Evolutionary conservation across 768 basidiomycete species (phyloP), one percentile per base, ranked within the genome.

Genomic region (Lepiota brunneoincarnata): DNA sequence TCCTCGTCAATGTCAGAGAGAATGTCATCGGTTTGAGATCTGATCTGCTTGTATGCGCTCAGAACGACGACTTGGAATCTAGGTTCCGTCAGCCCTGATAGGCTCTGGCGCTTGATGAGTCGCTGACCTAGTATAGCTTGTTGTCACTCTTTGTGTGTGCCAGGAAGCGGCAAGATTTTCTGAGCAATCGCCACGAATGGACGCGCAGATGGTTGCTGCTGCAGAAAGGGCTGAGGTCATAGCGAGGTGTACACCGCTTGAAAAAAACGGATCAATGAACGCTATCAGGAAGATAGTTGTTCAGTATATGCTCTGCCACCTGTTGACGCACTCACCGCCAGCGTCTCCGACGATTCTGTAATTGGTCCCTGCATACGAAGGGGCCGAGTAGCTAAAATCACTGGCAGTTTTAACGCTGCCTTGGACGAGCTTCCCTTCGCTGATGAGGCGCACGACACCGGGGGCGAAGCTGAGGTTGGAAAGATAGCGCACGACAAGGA

Each of bases 21-120:
- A 24, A 86, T 75, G 57, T 79, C 75, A 9, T 67, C 69, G 35
- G 71, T 72, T 61, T 87, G 84, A 3, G 83, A 75, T 17, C 81
- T 79, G 49, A 88, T 86, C 59, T 87, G 86, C 66, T 85, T 87
- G 66, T 86, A 87, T 58, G 84, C 84, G 58, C 84, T 86, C n/a
- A 87, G 69, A 21, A 85, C 84, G 18, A 87, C 84, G 11, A 88
- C 75, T 60, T 86, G 79, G 60, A 87, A 86, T 59, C 83, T 86
- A 17, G 36, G 11, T 50, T 31, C 40, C 38, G 39, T 59, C 39
- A 50, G 44, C n/a, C 39, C 12, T n/a, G 41, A 52, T 48, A 26
- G 17, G n/a, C 34, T 6, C 31, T 21, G 26, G 28, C 34, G 42
- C 14, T 34, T 24, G 17, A 18, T 31, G 39, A 24, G 55, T 36